These are phyloP conservation scores for Fusarium sp. DNA, from an alignment of 2,329 filamentous ascomycete species.

Conservation along the genomic window DNA sequence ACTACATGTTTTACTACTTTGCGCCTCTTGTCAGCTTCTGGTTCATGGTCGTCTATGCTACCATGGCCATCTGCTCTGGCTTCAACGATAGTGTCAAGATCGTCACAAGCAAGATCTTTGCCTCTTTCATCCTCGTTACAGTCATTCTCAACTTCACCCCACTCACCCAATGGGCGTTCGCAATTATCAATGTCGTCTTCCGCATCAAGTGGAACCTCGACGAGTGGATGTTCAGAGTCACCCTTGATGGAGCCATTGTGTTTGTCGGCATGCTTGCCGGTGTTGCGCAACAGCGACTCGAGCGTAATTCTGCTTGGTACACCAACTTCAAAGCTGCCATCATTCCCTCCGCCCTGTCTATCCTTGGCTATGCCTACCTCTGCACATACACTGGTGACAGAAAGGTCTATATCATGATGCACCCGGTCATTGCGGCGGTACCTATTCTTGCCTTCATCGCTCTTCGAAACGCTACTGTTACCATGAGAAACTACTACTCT, in stretches of 20 bases:
- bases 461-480: conserved; percentile 56
- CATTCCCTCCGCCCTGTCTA: conserved; percentile 37
- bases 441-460: conserved; percentile 62
- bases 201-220: conserved; percentile 58
- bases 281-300: conserved; percentile 37
- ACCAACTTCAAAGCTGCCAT: conserved; percentile 35
- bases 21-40: conserved; percentile 68
- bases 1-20: conserved; percentile 65
- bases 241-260: conserved; percentile 63
- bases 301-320: conserved; percentile 26
- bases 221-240: conserved; percentile 61
- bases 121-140: conserved; percentile 53
- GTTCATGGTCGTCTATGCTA: conserved; percentile 66
- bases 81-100: conserved; percentile 54
- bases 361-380: conserved; percentile 42
- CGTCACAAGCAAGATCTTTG: conserved; percentile 57
- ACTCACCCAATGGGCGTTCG: conserved; percentile 31
- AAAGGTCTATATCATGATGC: conserved; percentile 55
- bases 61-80: conserved; percentile 53
- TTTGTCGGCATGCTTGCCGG: conserved; percentile 63
- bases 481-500: conserved; percentile 42
- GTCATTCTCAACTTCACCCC: conserved; percentile 24
- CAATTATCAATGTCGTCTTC: conserved; percentile 52
- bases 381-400: conserved; percentile 16
- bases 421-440: conserved; percentile 63